These are phyloP conservation scores for Hibiscus trionum DNA, from an alignment of 345 rosid genomes.

Conservation along the genomic window DNA sequence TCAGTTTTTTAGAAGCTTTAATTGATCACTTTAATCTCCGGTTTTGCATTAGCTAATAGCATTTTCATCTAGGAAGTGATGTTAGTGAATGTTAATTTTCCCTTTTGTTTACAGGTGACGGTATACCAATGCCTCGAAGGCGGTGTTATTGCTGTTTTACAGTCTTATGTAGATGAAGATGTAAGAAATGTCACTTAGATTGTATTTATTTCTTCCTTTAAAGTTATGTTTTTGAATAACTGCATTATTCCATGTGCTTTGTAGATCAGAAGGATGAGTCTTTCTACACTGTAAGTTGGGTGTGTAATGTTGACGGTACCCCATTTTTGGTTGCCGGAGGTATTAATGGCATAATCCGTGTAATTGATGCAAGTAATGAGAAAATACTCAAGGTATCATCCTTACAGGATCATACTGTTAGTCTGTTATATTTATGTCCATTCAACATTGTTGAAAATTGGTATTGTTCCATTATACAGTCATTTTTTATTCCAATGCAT, in stretches of 20 bases:
- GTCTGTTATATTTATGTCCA: not conserved
- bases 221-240: not conserved
- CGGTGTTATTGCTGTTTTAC: constrained; percentile 73
- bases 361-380: constrained; percentile 74
- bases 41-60: not conserved
- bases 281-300: constrained; percentile 94
- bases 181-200: constrained; percentile 32
- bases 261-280: constrained; percentile 96
- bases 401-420: not conserved
- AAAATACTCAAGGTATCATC: constrained; percentile 64
- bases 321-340: constrained; percentile 84
- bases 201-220: not conserved
- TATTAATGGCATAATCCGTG: constrained; percentile 81
- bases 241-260: constrained; percentile 30
- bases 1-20: not conserved
- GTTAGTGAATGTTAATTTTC: not conserved
- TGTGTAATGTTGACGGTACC: constrained; percentile 53
- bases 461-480: not conserved
- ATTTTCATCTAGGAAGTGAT: not conserved
- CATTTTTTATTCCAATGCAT: not conserved
- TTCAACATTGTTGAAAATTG: not conserved
- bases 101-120: constrained; percentile 48
- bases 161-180: constrained; percentile 88
- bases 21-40: not conserved
- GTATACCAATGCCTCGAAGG: constrained; percentile 91